These are phyloP conservation scores for Citrullus mucosospermus DNA, from an alignment of 306 rosid species.

Conservation along the genomic window DNA sequence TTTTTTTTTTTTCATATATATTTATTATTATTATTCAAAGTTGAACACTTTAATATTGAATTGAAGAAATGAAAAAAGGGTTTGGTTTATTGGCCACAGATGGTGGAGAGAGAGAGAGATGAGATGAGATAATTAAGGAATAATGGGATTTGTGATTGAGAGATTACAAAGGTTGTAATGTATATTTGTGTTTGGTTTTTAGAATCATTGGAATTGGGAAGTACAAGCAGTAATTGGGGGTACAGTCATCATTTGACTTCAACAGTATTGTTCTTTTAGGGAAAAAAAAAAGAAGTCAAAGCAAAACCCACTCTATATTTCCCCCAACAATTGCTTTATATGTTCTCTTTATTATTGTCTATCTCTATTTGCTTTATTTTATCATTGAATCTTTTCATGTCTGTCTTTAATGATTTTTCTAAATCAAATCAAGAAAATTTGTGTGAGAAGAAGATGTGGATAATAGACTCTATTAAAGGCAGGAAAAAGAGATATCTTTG, in stretches of 20 bases:
- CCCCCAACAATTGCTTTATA: background rate
- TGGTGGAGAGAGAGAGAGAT: background rate
- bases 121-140: background rate
- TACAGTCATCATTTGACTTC: conserved; percentile 3
- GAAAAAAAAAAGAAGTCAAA: background rate
- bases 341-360: too few relatives aligned
- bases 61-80: background rate
- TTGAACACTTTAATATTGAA: background rate
- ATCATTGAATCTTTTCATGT: background rate
- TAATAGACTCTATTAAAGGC: too few relatives aligned
- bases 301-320: background rate
- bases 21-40: background rate
- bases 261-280: background rate
- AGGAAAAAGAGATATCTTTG: too few relatives aligned
- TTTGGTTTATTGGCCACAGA: background rate
- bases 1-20: background rate
- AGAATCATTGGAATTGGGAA: background rate
- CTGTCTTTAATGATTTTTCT: background rate
- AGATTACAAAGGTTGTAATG: background rate
- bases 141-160: background rate
- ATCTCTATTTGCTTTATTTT: too few relatives aligned
- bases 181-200: background rate
- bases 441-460: too few relatives aligned
- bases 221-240: background rate
- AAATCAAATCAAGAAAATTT: too few relatives aligned